Conservation (phyloP, 2,329 filamentous ascomycete genomes). For the Scleromitrula shiraiana region DNA sequence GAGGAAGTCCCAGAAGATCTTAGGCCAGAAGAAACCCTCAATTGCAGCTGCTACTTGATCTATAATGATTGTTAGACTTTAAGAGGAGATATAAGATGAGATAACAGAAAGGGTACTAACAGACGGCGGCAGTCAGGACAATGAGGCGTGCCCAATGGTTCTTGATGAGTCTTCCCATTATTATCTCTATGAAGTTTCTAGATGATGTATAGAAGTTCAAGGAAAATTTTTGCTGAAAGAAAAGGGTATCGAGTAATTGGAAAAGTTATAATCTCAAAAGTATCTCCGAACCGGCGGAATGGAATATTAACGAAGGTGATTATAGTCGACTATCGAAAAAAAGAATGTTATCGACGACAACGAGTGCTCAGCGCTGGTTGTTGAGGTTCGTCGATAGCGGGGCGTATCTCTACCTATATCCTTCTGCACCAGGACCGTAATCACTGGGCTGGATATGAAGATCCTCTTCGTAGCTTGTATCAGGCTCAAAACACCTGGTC, state of each 20-base stretch:
- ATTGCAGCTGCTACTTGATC: conserved; percentile 81
- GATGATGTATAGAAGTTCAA: conserved; percentile 38
- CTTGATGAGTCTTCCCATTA: conserved; percentile 97
- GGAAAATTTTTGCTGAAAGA: conserved; percentile 19
- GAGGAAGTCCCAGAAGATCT: conserved; percentile 96
- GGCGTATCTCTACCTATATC: conserved; percentile 33
- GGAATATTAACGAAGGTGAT: conserved; percentile 29
- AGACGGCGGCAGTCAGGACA: conserved; percentile 68
- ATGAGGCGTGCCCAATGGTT: conserved; percentile 98
- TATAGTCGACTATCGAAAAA: conserved; percentile 34
- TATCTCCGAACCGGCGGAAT: conserved; percentile 47
- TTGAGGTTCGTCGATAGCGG: conserved; percentile 7
- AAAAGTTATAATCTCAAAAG: conserved; percentile 29
- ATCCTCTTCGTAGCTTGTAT: conserved; percentile 28
- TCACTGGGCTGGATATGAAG: conserved; percentile 24
- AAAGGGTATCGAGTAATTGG: conserved; percentile 27
- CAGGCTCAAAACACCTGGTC: conserved; percentile 33
- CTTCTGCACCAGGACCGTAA: conserved; percentile 19
- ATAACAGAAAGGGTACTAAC: conserved; percentile 30
- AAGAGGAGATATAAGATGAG: neutral
- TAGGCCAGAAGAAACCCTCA: conserved; percentile 94
- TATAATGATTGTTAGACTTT: conserved; percentile 35
- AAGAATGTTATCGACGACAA: conserved; percentile 45
- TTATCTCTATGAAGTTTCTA: conserved; percentile 15
- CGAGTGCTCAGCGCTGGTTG: conserved; percentile 39